phyloP scores from a whole-genome alignment of 2,329 filamentous ascomycete genomes.

The Paecilomyces fulvus region DNA sequence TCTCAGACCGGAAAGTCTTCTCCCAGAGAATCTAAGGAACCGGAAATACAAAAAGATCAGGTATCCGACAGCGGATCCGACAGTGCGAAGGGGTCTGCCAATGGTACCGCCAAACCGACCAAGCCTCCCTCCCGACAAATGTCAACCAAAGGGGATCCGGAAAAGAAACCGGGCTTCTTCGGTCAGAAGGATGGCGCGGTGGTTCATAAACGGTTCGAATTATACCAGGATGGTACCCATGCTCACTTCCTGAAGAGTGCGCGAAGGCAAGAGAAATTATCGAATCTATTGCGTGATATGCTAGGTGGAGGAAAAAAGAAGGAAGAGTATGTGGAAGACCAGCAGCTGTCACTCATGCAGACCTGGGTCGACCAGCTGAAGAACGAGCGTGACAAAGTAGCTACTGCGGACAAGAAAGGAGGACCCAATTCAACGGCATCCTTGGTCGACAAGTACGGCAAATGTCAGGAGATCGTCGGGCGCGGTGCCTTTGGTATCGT shows the following conservation, averaged over 20 bases:
- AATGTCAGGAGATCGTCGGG: constrained; percentile 94
- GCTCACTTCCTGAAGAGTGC: constrained; percentile 83
- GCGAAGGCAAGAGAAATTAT: constrained; percentile 87
- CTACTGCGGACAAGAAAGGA: constrained; percentile 65
- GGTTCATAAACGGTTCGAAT: constrained; percentile 46
- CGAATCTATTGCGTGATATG: constrained; percentile 81
- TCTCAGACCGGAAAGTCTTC: constrained; percentile 30
- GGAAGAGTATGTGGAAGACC: constrained; percentile 48
- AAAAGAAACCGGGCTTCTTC: constrained; percentile 16
- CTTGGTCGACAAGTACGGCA: constrained; percentile 92
- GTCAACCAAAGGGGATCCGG: constrained; percentile 23
- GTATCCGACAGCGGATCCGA: constrained; percentile 31
- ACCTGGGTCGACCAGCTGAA: constrained; percentile 93
- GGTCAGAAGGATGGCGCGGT: constrained; percentile 24
- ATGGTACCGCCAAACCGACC: constrained; percentile 22
- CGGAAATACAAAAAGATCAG: constrained; percentile 23
- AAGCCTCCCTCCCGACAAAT: constrained; percentile 25
- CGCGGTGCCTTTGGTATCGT: constrained; percentile 96
- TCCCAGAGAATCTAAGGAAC: constrained; percentile 15
- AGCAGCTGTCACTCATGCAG: constrained; percentile 85
- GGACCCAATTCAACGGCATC: constrained; percentile 67
- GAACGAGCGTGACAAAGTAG: constrained; percentile 69
- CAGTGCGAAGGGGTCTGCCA: constrained; percentile 22
- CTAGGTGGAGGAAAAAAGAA: constrained; percentile 75
- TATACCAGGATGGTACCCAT: constrained; percentile 60